These are phyloP conservation scores for Malus domestica DNA, from an alignment of 306 rosid genomes.

Conservation along the genomic window DNA sequence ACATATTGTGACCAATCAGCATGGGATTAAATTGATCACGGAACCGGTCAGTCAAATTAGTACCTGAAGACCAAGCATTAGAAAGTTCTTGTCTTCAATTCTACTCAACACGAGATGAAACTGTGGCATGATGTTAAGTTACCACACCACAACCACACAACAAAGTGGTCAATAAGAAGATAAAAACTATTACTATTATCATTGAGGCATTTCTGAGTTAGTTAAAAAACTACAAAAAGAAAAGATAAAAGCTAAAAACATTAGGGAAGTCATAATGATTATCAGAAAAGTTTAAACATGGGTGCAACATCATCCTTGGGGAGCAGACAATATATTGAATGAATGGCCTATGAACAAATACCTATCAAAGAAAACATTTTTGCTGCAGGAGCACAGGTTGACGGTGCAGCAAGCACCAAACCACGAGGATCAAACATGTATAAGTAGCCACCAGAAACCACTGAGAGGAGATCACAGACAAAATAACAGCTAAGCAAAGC, in stretches of 20 bases:
- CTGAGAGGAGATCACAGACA: conserved; percentile 71
- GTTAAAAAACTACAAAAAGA: background rate
- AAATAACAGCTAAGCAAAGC: conserved; percentile 81
- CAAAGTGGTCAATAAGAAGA: background rate
- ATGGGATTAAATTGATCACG: conserved; percentile 83
- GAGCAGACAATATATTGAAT: background rate
- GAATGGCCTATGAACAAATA: conserved; percentile 17
- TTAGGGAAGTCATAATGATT: background rate
- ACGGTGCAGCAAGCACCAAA: conserved; percentile 59
- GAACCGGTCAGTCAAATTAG: conserved; percentile 70
- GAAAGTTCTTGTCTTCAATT: conserved; percentile 8
- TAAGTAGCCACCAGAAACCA: conserved; percentile 77
- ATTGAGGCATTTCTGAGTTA: background rate
- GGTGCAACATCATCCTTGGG: background rate
- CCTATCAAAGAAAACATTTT: conserved; percentile 85
- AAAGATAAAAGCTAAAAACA: background rate
- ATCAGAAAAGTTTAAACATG: background rate
- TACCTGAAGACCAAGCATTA: conserved; percentile 55
- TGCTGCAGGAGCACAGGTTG: conserved; percentile 61
- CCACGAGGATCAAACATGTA: conserved; percentile 94
- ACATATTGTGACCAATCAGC: conserved; percentile 59
- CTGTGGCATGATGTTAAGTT: background rate
- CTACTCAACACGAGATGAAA: background rate
- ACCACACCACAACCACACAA: no score
- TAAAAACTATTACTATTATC: background rate